Evolutionary conservation across 2,329 filamentous ascomycete species (phyloP), one percentile per base, ranked within the genome.

Genomic region (Teratosphaeria viscida): DNA sequence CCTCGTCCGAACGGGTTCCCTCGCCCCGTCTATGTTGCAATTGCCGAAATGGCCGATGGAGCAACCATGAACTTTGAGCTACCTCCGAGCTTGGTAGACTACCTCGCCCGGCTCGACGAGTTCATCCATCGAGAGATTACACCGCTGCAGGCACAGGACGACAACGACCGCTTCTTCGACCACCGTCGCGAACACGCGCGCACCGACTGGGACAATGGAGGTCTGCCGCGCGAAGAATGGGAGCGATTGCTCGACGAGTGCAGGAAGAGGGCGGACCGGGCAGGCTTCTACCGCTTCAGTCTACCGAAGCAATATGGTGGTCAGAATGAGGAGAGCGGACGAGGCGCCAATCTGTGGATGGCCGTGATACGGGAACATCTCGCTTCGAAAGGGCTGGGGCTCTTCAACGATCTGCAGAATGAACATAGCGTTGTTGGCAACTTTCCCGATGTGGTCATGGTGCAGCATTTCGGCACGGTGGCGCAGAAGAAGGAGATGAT

Each of bases 141-240:
- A 0, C 82, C 82, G 1, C 73, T 85, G 1, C 81, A 86, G 68
- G 71, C 79, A 62, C 71, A 73, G 27, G 71, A 82, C 66, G 81
- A 85, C 69, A 86, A 86, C 67, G 76, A 82, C 58, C 79, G 82
- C 60, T 86, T 86, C 78, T 86, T 86, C 72, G 83, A 86, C 70
- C 81, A 86, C 70, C 79, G 83, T 19, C 81, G 83, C 63, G 83
- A 86, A 65, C 78, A 85, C 66, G 75, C 81, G 6, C 80, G 83
- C 37, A 86, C 83, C 1, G 78, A 86, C 66, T 86, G 82, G 82
- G 78, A 81, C 58, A 78, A 79, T 49, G 73, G 75, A 59, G 82
- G 83, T 2, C 75, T 85, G 2, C 83, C 84, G 0, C 77, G 77
- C 5, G 70, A 76, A 53, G 82, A 85, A 65, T 86, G 83, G 83